phyloP scores from a whole-genome alignment of 805 yeast genomes.

The Ogataea trehalophila region DNA sequence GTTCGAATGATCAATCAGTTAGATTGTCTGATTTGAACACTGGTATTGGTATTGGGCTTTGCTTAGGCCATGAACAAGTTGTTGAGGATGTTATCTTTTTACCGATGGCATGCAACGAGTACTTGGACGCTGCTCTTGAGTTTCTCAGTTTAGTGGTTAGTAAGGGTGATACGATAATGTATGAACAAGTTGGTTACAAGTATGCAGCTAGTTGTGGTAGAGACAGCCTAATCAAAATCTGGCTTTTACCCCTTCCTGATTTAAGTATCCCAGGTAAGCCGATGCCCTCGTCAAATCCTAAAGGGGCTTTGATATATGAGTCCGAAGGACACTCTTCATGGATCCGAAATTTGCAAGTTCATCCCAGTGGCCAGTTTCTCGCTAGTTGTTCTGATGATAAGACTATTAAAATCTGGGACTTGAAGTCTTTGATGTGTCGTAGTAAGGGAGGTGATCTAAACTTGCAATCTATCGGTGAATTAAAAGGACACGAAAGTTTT shows the following conservation, averaged over 20 bases:
- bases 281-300: constrained; percentile 50
- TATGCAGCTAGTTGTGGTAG: constrained; percentile 77
- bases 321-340: constrained; percentile 79
- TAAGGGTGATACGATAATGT: constrained; percentile 18
- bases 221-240: constrained; percentile 67
- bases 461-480: constrained; percentile 18
- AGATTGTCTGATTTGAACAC: constrained; percentile 60
- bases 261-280: constrained; percentile 37
- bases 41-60: constrained; percentile 61
- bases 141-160: neutral
- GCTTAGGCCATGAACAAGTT: constrained; percentile 80
- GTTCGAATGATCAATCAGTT: constrained; percentile 74
- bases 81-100: constrained; percentile 69
- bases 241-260: constrained; percentile 71
- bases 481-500: constrained; percentile 71
- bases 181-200: constrained; percentile 49
- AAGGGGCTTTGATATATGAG: constrained; percentile 54
- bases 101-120: constrained; percentile 45
- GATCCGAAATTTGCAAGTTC: constrained; percentile 67
- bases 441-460: constrained; percentile 29
- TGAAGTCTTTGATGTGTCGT: constrained; percentile 25
- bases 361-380: constrained; percentile 70
- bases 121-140: constrained; percentile 38
- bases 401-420: constrained; percentile 74
- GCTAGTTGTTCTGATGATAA: constrained; percentile 79